Conservation (phyloP, 345 rosid species). For the Eucalyptus viminalis region DNA sequence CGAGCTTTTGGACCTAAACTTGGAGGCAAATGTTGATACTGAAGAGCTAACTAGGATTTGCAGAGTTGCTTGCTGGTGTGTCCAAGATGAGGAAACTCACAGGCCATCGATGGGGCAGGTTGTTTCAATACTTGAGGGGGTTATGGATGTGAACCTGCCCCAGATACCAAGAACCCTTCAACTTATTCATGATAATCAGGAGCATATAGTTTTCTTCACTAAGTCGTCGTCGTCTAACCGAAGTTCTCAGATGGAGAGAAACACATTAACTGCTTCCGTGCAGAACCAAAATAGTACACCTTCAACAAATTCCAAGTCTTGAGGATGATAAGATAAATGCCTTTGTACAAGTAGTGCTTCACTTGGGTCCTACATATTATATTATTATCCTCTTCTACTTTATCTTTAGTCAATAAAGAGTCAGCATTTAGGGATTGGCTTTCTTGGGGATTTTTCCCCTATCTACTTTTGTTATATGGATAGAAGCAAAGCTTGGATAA, state of each 20-base stretch:
- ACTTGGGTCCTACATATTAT: background rate
- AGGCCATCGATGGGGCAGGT: conserved; percentile 81
- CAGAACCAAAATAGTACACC: background rate
- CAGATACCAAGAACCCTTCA: conserved; percentile 52
- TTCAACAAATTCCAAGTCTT: background rate
- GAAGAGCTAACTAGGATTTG: conserved; percentile 50
- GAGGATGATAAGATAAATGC: background rate
- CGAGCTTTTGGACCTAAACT: conserved; percentile 29
- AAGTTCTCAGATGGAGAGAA: conserved; percentile 10
- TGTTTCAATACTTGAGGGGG: conserved; percentile 76
- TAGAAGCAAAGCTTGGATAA: background rate
- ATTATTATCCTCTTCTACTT: conserved; percentile 23
- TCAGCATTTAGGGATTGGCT: background rate
- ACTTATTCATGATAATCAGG: conserved; percentile 18
- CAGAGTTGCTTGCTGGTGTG: conserved; percentile 76
- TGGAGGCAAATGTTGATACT: conserved; percentile 23
- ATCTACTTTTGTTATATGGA: background rate
- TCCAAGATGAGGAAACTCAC: conserved; percentile 62
- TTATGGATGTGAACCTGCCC: conserved; percentile 43
- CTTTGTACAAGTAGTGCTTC: background rate
- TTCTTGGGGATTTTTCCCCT: background rate
- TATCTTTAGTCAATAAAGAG: background rate
- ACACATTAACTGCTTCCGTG: conserved; percentile 7
- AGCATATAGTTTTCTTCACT: conserved; percentile 30
- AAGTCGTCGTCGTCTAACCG: conserved; percentile 22